phyloP scores from a whole-genome alignment of 441 rosid species.

The Brassica balearica region DNA sequence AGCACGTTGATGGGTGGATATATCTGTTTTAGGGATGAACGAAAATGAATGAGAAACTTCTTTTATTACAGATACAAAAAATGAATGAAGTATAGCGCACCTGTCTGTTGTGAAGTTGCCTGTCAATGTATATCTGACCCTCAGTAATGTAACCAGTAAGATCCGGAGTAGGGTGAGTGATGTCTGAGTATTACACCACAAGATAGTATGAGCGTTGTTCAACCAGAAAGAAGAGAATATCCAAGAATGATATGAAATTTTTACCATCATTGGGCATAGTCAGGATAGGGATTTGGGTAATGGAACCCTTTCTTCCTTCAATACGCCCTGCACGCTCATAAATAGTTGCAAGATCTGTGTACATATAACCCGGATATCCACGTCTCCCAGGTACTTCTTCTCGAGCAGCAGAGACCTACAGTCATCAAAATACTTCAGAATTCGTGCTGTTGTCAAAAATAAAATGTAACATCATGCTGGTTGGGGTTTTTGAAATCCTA shows the following conservation, averaged over 20 bases:
- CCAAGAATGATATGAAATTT: constrained; percentile 22
- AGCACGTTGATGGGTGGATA: constrained; percentile 99
- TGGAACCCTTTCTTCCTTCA: constrained; percentile 97
- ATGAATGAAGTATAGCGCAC: constrained; percentile 44
- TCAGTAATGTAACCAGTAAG: constrained; percentile 99
- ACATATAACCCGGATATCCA: constrained; percentile 99
- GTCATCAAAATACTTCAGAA: background rate
- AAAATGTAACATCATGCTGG: background rate
- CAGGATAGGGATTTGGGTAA: constrained; percentile 96
- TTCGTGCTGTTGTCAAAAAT: background rate
- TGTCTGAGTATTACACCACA: constrained; percentile 58
- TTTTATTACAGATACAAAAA: background rate
- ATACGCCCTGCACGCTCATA: constrained; percentile 99
- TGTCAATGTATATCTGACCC: constrained; percentile 97
- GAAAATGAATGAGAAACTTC: background rate
- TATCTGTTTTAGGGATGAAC: constrained; percentile 59
- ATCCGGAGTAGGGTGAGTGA: constrained; percentile 99
- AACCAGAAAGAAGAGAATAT: background rate
- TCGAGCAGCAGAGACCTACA: constrained; percentile 99
- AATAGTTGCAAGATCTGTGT: constrained; percentile 98
- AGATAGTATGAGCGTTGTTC: constrained; percentile 6
- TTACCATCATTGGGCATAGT: constrained; percentile 99
- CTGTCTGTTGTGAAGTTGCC: constrained; percentile 97
- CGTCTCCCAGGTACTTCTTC: constrained; percentile 99
- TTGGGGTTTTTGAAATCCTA: background rate